Evolutionary conservation across 306 rosid species (phyloP).

Genomic region (Cucurbita ficifolia): DNA sequence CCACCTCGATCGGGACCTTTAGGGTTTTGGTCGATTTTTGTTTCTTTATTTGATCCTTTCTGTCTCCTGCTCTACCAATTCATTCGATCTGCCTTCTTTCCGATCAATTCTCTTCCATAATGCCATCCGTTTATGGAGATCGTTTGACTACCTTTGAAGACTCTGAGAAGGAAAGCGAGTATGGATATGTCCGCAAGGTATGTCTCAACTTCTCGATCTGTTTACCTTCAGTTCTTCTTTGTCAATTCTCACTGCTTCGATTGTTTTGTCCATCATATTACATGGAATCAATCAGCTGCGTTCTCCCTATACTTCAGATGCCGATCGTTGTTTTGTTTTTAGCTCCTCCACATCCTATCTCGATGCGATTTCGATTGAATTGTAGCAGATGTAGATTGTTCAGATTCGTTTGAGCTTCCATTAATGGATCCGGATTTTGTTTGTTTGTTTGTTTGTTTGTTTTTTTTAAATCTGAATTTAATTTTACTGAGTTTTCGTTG

Average conservation of each 20-base stretch:
- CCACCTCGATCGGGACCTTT: slow-evolving; percentile 2
- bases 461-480: not conserved
- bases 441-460: too few relatives aligned
- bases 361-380: not conserved
- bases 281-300: not conserved
- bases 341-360: not conserved
- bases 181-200: slow-evolving; percentile 97
- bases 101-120: slow-evolving; percentile 14
- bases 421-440: not conserved
- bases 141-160: slow-evolving; percentile 94
- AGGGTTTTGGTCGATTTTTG: slow-evolving; percentile 1
- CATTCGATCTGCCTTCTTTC: not conserved
- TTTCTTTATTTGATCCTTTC: not conserved
- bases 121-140: slow-evolving; percentile 87
- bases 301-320: not conserved
- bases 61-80: not conserved
- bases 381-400: not conserved
- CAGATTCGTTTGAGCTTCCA: not conserved
- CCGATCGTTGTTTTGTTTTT: not conserved
- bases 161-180: slow-evolving; percentile 97
- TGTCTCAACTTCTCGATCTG: slow-evolving; percentile 2
- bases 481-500: not conserved
- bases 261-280: not conserved
- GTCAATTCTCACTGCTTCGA: not conserved
- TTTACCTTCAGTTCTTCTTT: not conserved